Base-by-base conservation (phyloP, 1,284 basidiomycete species). In the Melampsora americana region DNA sequence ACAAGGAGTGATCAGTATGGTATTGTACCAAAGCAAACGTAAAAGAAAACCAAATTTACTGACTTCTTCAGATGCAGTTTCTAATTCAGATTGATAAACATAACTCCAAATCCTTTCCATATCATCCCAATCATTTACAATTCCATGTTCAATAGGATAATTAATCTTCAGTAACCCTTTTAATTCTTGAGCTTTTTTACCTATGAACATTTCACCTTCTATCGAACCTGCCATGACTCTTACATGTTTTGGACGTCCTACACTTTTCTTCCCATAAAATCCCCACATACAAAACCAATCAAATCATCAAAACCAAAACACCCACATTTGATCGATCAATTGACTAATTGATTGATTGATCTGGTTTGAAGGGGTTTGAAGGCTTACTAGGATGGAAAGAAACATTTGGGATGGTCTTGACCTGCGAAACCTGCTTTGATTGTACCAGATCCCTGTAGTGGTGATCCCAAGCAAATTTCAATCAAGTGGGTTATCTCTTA, bases 51-150 rank as follows among this genome's bases (percentile, higher is more conserved):
- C 77, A 61, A 42, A 23, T 78, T 65, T 67, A 83, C 88, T 77
- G 79, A 94, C 94, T 88, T 98, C 95, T 86, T 98, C 95, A 81
- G 92, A 93, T 80, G 96, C 85, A 9, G 94, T 96, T 46, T 92
- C 91, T 67, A 98, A 86, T 80, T 96, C 95, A 82, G 96, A 93
- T 23, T 91, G 90, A 83, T 97, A 98, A 62, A 97, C 91, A 90
- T 93, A 95, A 79, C 88, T 91, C 94, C 94, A 97, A 87, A 97
- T 95, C 74, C 92, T 88, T 84, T 97, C 94, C 94, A 97, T 97
- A 82, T 97, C 94, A 82, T 97, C 94, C 94, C 94, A 97, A 85
- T 97, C 92, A 35, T 91, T 92, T 5, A 94, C 82, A 59, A 82
- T 80, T 0, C 82, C 82, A 64, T 82, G 82, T 82, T 95, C 92